Percentiles rank a stretch among this genome's conserved stretches.
Evolutionary conservation across 768 basidiomycete genomes (phyloP).

Genomic region (Mycena sanguinolenta): DNA sequence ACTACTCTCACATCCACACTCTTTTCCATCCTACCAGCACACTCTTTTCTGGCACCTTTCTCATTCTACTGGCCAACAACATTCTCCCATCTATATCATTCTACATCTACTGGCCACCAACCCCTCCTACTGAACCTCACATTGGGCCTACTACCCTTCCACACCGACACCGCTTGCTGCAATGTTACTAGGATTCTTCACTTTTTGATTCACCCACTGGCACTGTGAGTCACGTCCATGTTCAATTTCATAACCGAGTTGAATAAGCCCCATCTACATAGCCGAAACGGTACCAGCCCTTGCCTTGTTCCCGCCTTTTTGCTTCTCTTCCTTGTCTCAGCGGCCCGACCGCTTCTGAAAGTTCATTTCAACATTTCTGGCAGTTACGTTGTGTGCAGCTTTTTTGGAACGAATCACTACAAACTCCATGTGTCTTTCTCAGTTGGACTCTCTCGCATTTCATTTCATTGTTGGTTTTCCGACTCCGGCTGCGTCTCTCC

Average conservation of each 20-base stretch:
- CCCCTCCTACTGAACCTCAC: too few species aligned
- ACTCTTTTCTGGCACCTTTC: too few species aligned
- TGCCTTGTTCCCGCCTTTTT: constrained; percentile 14
- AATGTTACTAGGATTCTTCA: neutral
- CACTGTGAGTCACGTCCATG: neutral
- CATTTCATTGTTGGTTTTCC: neutral
- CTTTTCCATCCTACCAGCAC: too few species aligned
- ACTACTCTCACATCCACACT: too few species aligned
- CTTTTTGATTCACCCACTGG: neutral
- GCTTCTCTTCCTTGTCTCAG: too few species aligned
- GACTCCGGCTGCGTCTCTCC: neutral
- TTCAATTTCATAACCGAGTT: neutral
- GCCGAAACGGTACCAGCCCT: neutral
- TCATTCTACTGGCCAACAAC: too few species aligned
- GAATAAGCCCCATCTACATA: neutral
- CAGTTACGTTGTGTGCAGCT: neutral
- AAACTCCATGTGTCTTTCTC: neutral
- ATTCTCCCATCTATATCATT: too few species aligned
- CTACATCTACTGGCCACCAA: too few species aligned
- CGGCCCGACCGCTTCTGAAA: neutral
- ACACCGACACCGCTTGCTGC: neutral
- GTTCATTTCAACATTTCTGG: neutral
- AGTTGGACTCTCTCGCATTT: neutral
- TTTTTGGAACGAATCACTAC: neutral
- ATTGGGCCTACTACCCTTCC: too few species aligned